Conservation (phyloP, 2,329 filamentous ascomycete genomes). For the Lasiodiplodia sp. region DNA sequence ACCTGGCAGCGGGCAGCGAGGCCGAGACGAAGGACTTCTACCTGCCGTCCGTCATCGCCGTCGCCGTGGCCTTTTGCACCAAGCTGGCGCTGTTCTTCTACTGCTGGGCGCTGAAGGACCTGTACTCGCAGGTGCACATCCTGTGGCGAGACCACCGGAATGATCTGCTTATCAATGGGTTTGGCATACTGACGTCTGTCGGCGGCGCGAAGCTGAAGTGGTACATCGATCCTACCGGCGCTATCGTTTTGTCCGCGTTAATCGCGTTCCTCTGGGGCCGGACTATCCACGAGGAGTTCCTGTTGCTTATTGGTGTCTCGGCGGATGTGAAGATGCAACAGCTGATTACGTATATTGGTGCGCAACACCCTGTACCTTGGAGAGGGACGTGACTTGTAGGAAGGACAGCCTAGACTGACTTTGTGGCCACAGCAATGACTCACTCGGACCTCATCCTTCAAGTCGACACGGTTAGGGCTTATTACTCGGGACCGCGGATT, state of each 20-base stretch:
- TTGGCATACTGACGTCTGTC: constrained; percentile 88
- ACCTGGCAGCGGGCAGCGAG: constrained; percentile 65
- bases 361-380: background rate
- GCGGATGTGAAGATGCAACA: constrained; percentile 87
- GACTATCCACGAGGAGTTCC: constrained; percentile 88
- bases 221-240: constrained; percentile 96
- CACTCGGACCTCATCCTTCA: constrained; percentile 81
- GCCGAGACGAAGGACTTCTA: constrained; percentile 70
- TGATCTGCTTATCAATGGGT: constrained; percentile 94
- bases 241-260: constrained; percentile 81
- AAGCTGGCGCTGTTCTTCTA: constrained; percentile 87
- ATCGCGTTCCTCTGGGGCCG: constrained; percentile 83
- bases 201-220: constrained; percentile 86
- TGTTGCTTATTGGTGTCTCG: constrained; percentile 87
- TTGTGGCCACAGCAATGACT: constrained; percentile 64
- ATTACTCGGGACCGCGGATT: constrained; percentile 85
- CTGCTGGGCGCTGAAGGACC: constrained; percentile 88
- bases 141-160: constrained; percentile 98
- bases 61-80: constrained; percentile 81
- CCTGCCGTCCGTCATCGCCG: constrained; percentile 83
- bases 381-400: background rate
- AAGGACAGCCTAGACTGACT: background rate
- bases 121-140: constrained; percentile 90
- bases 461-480: constrained; percentile 94
- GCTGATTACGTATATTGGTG: constrained; percentile 84